Evolutionary conservation across 352 stramenopile species (phyloP).

Genomic region (Blastocystis sp.): DNA sequence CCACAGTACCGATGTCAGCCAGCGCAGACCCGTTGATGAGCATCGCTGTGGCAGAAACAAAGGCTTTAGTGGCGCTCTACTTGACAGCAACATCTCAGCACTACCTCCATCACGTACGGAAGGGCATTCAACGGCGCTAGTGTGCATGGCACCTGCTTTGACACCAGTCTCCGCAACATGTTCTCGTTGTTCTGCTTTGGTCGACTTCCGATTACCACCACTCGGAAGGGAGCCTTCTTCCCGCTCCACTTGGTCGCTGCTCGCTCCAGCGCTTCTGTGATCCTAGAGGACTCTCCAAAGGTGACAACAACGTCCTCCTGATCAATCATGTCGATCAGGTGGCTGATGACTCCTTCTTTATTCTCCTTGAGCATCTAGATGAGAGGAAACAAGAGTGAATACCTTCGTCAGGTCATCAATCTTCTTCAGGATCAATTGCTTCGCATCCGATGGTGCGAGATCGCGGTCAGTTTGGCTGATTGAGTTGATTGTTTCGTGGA

Average conservation of each 20-base stretch:
- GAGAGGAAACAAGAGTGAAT: too few species aligned
- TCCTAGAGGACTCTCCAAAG: neutral
- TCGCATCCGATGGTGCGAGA: neutral
- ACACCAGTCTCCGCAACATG: constrained; percentile 46
- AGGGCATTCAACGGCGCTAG: constrained; percentile 26
- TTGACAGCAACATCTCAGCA: neutral
- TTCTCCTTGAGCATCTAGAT: neutral
- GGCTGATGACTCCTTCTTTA: neutral
- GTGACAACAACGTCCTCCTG: constrained; percentile 21
- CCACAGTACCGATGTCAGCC: constrained; percentile 6
- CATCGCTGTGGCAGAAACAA: constrained; percentile 18
- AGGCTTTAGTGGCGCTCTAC: constrained; percentile 28
- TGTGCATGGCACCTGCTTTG: neutral
- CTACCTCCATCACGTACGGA: constrained; percentile 18
- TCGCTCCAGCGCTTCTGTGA: constrained; percentile 14
- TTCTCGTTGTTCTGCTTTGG: constrained; percentile 29
- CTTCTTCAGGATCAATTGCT: neutral
- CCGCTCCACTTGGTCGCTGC: neutral
- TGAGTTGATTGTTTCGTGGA: neutral
- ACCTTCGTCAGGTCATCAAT: neutral
- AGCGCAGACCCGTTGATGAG: constrained; percentile 21
- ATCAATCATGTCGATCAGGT: neutral
- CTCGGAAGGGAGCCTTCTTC: neutral
- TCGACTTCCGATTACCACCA: constrained; percentile 5
- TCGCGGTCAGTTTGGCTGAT: neutral